Evolutionary conservation across 2,329 filamentous ascomycete species (phyloP).

Genomic region (Hypoxylon rubiginosum): DNA sequence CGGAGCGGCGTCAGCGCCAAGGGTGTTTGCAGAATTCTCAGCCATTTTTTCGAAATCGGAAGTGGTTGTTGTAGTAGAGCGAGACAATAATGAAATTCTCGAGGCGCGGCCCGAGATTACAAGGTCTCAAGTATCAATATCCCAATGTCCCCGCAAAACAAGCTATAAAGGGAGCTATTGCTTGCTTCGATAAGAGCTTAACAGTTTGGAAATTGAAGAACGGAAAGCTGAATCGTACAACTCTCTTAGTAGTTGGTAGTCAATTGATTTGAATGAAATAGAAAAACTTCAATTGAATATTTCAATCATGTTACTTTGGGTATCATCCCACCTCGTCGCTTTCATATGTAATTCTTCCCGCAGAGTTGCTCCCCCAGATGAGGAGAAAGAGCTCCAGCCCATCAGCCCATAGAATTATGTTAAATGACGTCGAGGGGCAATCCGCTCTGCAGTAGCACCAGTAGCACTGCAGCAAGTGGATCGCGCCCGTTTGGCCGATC

Average conservation of each 20-base stretch:
- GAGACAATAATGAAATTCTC: conserved; percentile 18
- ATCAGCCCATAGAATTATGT: conserved; percentile 35
- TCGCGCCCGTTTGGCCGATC: conserved; percentile 30
- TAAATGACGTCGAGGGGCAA: conserved; percentile 52
- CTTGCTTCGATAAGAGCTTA: conserved; percentile 22
- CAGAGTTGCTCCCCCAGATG: conserved; percentile 26
- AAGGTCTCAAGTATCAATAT: conserved; percentile 7
- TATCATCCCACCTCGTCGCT: conserved; percentile 12
- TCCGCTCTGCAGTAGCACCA: conserved; percentile 32
- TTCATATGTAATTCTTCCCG: conserved; percentile 29
- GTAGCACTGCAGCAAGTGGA: conserved; percentile 36
- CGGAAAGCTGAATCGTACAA: conserved; percentile 1
- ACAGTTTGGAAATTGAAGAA: background rate
- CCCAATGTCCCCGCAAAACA: conserved; percentile 36
- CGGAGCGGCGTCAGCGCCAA: conserved; percentile 51
- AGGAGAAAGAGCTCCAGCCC: conserved; percentile 34
- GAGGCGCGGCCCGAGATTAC: conserved; percentile 21
- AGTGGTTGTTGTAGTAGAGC: conserved; percentile 18
- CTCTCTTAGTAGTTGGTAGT: conserved; percentile 9
- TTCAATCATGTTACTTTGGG: conserved; percentile 9
- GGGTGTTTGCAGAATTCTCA: conserved; percentile 60
- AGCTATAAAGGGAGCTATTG: conserved; percentile 36
- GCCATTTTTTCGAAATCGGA: conserved; percentile 50
- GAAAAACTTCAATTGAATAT: conserved; percentile 14
- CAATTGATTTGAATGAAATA: conserved; percentile 7